Evolutionary conservation across 768 basidiomycete species (phyloP).

Genomic region (Sarcomyxa edulis): DNA sequence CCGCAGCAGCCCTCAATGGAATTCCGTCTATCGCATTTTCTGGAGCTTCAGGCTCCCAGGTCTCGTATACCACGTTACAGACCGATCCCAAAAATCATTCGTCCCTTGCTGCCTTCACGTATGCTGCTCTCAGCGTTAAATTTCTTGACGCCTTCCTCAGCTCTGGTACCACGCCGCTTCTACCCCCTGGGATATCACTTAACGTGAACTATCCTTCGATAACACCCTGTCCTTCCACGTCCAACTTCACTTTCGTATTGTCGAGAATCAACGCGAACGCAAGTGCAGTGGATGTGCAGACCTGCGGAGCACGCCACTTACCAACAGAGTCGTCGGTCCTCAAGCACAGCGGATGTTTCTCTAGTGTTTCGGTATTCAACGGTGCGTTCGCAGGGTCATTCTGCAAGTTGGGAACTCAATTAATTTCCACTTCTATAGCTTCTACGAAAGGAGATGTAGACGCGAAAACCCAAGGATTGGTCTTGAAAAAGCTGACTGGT

Average conservation of each 20-base stretch:
- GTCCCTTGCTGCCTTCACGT: slow-evolving; percentile 33
- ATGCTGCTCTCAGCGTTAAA: slow-evolving; percentile 36
- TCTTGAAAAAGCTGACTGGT: slow-evolving; percentile 27
- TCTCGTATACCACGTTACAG: slow-evolving; percentile 46
- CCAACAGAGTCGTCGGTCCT: slow-evolving; percentile 38
- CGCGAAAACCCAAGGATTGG: slow-evolving; percentile 33
- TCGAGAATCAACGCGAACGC: slow-evolving; percentile 30
- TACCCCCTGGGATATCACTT: slow-evolving; percentile 35
- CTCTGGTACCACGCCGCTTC: slow-evolving; percentile 25
- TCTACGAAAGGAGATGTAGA: slow-evolving; percentile 36
- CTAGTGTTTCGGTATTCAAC: slow-evolving; percentile 41
- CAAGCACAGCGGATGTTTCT: slow-evolving; percentile 31
- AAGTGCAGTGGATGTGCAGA: slow-evolving; percentile 32
- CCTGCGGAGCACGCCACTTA: slow-evolving; percentile 37
- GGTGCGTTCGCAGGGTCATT: no score
- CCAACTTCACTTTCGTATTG: slow-evolving; percentile 37
- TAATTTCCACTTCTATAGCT: no score
- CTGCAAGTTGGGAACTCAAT: no score
- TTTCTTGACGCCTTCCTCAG: slow-evolving; percentile 30
- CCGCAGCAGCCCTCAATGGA: slow-evolving; percentile 42
- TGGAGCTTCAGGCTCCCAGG: slow-evolving; percentile 30
- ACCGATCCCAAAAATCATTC: slow-evolving; percentile 25
- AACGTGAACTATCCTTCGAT: slow-evolving; percentile 48
- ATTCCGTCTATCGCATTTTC: slow-evolving; percentile 49
- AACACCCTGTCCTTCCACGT: slow-evolving; percentile 28